These are phyloP conservation scores for Tolypocladium cylindrosporum DNA, from an alignment of 2,329 filamentous ascomycete genomes.

Conservation along the genomic window DNA sequence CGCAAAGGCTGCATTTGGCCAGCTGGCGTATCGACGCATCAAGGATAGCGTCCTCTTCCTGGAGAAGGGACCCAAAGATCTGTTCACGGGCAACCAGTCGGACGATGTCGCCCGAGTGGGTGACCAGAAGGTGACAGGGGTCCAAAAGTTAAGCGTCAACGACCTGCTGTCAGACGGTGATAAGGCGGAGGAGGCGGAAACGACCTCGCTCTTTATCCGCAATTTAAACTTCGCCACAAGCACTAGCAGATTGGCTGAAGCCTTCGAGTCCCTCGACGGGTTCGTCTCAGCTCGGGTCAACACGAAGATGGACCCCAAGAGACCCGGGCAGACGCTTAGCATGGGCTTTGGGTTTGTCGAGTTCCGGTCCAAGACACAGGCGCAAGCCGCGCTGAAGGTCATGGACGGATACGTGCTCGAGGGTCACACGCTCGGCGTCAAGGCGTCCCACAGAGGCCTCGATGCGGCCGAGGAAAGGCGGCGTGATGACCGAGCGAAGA, in stretches of 20 bases:
- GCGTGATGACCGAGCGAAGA: conserved; percentile 75
- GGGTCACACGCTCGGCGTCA: conserved; percentile 74
- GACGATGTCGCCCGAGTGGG: conserved; percentile 18
- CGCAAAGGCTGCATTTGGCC: conserved; percentile 73
- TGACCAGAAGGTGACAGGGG: conserved; percentile 25
- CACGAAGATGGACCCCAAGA: conserved; percentile 88
- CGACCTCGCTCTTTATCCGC: conserved; percentile 81
- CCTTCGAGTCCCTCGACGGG: conserved; percentile 73
- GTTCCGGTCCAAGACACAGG: conserved; percentile 68
- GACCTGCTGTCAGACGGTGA: conserved; percentile 56
- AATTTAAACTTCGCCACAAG: conserved; percentile 92
- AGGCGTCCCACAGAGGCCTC: conserved; percentile 74
- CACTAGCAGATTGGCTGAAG: conserved; percentile 61
- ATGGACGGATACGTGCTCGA: conserved; percentile 89
- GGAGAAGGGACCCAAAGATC: conserved; percentile 80
- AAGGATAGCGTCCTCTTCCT: conserved; percentile 87
- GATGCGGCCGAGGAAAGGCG: conserved; percentile 83
- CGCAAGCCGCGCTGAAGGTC: conserved; percentile 67
- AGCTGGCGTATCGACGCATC: conserved; percentile 80
- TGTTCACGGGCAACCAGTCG: conserved; percentile 44
- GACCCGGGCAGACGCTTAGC: conserved; percentile 75
- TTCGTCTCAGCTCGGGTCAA: conserved; percentile 87
- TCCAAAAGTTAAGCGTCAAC: conserved; percentile 55
- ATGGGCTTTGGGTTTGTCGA: conserved; percentile 98
- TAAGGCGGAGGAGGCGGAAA: conserved; percentile 44